These are phyloP conservation scores for Mycena rosella DNA, from an alignment of 768 basidiomycete genomes.

Conservation along the genomic window DNA sequence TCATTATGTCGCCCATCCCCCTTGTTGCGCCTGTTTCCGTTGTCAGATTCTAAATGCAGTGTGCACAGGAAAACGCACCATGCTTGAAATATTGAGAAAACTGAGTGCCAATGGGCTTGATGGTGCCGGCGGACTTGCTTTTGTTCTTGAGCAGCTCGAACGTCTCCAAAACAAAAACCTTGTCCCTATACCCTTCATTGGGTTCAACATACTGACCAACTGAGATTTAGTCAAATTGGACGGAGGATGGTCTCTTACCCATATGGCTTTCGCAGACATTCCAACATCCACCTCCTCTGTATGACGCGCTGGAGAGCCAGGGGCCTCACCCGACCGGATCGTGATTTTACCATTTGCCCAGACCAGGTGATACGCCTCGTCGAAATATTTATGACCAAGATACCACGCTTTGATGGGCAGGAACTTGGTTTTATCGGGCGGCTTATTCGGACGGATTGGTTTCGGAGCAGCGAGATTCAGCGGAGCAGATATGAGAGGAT, in stretches of 20 bases:
- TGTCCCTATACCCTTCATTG: background rate
- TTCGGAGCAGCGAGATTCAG: too few relatives aligned
- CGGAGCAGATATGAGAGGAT: background rate
- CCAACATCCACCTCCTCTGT: constrained; percentile 24
- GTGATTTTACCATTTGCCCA: constrained; percentile 13
- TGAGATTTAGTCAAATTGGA: background rate
- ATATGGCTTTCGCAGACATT: background rate
- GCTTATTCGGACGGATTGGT: background rate
- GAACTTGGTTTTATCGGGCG: constrained; percentile 1
- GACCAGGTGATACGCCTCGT: constrained; percentile 24
- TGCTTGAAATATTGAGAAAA: constrained; percentile 16
- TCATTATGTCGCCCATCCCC: constrained; percentile 35
- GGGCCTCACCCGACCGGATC: constrained; percentile 9
- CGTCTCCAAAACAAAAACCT: constrained; percentile 23
- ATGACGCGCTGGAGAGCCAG: constrained; percentile 21
- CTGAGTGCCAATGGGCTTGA: constrained; percentile 13
- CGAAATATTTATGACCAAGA: constrained; percentile 39
- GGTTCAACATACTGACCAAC: constrained; percentile 17
- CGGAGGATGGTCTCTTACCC: background rate
- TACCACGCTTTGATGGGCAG: constrained; percentile 43
- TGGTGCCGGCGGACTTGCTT: background rate
- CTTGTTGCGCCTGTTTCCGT: constrained; percentile 24
- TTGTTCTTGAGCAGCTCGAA: constrained; percentile 1
- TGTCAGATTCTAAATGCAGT: background rate
- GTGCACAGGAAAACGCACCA: constrained; percentile 8